Percentiles rank a stretch among this genome's conserved stretches.
Evolutionary conservation across 1,284 basidiomycete species (phyloP).

Genomic region (Lignosus rhinocerotis): DNA sequence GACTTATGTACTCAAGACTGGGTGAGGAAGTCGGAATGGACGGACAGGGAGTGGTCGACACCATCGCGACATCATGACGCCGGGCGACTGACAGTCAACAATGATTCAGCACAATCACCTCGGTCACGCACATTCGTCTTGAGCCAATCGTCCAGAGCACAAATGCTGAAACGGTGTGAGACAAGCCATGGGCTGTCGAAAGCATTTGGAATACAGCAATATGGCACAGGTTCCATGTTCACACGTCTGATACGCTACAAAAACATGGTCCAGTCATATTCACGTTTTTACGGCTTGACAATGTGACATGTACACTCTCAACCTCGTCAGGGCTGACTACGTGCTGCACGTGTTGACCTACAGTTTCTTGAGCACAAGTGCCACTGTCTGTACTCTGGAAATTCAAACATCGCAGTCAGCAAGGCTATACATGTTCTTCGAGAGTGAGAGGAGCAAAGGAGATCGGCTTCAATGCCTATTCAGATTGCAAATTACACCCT

Average conservation of each 20-base stretch:
- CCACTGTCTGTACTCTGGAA: too few relatives aligned
- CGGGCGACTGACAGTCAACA: conserved; percentile 1
- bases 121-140: conserved; percentile 14
- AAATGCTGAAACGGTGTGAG: conserved; percentile 2
- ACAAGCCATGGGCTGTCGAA: background rate
- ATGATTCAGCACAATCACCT: conserved; percentile 21
- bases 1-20: conserved; percentile 13
- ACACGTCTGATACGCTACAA: conserved; percentile 2
- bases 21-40: conserved; percentile 13
- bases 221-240: conserved; percentile 6
- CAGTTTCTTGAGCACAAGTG: background rate
- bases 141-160: conserved; percentile 20
- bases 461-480: conserved; percentile 21
- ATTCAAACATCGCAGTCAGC: background rate
- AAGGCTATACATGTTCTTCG: background rate
- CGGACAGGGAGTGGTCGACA: conserved; percentile 22
- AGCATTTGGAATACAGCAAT: conserved; percentile 25
- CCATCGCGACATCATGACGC: conserved; percentile 20
- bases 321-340: background rate
- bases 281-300: background rate
- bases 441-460: background rate
- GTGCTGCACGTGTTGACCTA: background rate
- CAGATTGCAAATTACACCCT: conserved; percentile 46
- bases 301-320: background rate
- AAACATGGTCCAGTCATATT: conserved; percentile 2